Base-by-base conservation (phyloP, 495 filamentous ascomycete genomes). In the Rhypophila decipiens region DNA sequence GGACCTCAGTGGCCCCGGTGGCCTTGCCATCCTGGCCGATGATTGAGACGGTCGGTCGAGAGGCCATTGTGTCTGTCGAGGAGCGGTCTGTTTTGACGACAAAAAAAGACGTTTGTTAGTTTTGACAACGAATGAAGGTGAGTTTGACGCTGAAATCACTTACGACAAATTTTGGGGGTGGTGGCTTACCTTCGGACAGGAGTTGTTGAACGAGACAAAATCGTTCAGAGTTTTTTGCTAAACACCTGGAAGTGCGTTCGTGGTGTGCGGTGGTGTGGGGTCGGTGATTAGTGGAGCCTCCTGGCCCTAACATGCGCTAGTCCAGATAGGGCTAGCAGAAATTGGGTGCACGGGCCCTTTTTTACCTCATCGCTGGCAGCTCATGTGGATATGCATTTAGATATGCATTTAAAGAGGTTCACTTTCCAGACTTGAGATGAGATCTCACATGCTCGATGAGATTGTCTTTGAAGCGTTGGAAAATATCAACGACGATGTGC, bases 1-100 rank as follows among this genome's bases (percentile, higher is more conserved):
- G 84, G 65, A 91, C 82, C 71, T 86, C 79, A 61, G 89, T 90
- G 63, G 81, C 79, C 66, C 86, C 85, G 75, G 83, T 85, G 74
- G 91, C 74, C 71, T 83, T 78, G 75, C 93, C 94, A 82, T 95
- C 89, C 69, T 86, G 87, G 68, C 80, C 78, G 76, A 95, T 80
- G 73, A 98, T 88, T 67, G 88, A 87, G 72, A 96, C 90, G 63
- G 90, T 95, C 60, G 91, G 93, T 75, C 90, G 80, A 66, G 84
- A 88, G 74, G 89, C 86, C 89, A 95, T 93, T 76, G 70, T 84
- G 77, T 72, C 59, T 34, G 23, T 50, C 47, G 39, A 49, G 41
- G 55, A 46, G 49, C 38, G 54, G 46, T 55, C 48, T 52, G 35
- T 51, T 27, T 41, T 46, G 50, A 21, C 8, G 43, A 19, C n/a